A percentile compares a stretch with the other conserved stretches of the same genome.
Conservation (phyloP, 768 basidiomycete species). For the Chalciporus piperatus region DNA sequence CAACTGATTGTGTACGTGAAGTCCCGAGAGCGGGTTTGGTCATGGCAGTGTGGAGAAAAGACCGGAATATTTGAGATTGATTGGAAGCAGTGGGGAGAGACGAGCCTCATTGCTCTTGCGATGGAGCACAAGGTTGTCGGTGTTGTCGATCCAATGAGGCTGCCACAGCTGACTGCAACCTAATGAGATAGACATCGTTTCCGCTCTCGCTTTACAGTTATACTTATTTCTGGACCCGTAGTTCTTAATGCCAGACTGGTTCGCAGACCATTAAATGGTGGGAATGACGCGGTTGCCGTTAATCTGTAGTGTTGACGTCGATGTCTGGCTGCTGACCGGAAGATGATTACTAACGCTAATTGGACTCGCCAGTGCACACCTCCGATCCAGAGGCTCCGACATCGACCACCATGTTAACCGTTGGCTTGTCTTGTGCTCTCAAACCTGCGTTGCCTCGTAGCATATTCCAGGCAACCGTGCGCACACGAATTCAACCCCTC, state of each 20-base stretch:
- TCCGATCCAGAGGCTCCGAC: background rate
- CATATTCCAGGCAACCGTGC: constrained; percentile 20
- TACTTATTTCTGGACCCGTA: background rate
- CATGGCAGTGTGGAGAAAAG: constrained; percentile 62
- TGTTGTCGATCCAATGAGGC: constrained; percentile 57
- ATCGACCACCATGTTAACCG: constrained; percentile 17
- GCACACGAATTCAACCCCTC: constrained; percentile 17
- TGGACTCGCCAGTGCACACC: background rate
- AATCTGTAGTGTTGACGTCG: constrained; percentile 13
- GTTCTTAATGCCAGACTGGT: too few relatives aligned
- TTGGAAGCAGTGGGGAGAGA: constrained; percentile 56
- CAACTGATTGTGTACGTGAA: constrained; percentile 27
- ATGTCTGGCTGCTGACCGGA: constrained; percentile 1
- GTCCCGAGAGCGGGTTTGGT: constrained; percentile 51
- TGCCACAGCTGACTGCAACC: constrained; percentile 2
- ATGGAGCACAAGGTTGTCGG: constrained; percentile 68
- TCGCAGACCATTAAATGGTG: too few relatives aligned
- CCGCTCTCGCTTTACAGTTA: background rate
- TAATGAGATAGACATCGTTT: constrained; percentile 2
- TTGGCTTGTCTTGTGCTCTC: constrained; percentile 8
- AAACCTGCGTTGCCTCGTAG: constrained; percentile 19
- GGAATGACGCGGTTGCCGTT: background rate
- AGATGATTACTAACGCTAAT: constrained; percentile 13
- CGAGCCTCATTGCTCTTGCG: constrained; percentile 66
- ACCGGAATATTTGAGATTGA: constrained; percentile 74